Conservation (phyloP, 257 asterid species). For the Scutellaria barbata region DNA sequence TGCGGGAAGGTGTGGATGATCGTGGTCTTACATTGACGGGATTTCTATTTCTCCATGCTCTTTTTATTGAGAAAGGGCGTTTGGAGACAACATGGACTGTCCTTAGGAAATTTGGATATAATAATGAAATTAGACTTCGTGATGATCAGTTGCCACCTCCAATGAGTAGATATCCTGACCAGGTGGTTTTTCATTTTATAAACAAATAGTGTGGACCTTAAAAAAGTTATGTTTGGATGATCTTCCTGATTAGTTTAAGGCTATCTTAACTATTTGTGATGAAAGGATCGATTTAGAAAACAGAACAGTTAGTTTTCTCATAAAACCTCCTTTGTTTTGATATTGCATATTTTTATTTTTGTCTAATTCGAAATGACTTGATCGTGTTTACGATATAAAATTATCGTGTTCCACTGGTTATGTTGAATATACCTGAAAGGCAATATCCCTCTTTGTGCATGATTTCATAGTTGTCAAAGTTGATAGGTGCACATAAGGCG, state of each 20-base stretch:
- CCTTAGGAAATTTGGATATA: constrained; percentile 93
- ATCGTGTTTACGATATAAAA: no score
- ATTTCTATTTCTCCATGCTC: constrained; percentile 94
- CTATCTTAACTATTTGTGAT: background rate
- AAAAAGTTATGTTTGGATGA: constrained; percentile 19
- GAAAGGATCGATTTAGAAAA: no score
- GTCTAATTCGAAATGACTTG: background rate
- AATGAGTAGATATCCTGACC: constrained; percentile 80
- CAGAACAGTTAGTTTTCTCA: no score
- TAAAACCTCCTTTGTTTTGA: background rate
- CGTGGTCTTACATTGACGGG: constrained; percentile 97
- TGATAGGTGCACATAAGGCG: no score
- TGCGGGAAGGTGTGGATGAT: constrained; percentile 85
- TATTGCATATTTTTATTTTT: background rate
- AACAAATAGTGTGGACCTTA: background rate
- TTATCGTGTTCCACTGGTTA: background rate
- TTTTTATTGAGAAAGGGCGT: constrained; percentile 94
- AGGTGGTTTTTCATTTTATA: constrained; percentile 52
- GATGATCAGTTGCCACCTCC: constrained; percentile 92
- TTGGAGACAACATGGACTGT: constrained; percentile 98
- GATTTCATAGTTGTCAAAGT: background rate
- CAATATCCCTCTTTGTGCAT: constrained; percentile 5
- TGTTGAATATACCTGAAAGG: background rate
- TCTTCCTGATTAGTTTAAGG: constrained; percentile 27
- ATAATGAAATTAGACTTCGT: constrained; percentile 86